phyloP scores from a whole-genome alignment of 139 green algal genomes.

The Chlorella sp. region DNA sequence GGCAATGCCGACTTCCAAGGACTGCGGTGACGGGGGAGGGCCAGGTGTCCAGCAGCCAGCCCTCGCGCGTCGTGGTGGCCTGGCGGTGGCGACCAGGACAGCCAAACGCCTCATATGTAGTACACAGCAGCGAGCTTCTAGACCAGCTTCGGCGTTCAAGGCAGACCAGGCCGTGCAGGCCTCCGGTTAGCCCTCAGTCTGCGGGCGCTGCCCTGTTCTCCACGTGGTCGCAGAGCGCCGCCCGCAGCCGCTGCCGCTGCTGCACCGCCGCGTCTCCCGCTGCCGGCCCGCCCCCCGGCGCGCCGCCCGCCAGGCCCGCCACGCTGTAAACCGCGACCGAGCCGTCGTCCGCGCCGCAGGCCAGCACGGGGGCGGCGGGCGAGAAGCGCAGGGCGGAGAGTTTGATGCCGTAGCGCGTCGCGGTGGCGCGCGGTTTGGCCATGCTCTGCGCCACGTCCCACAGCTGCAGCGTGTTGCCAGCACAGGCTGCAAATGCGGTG shows the following conservation, averaged over 20 bases:
- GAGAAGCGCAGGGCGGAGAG: slow-evolving; percentile 66
- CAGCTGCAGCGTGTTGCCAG: slow-evolving; percentile 72
- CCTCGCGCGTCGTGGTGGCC: too few relatives aligned
- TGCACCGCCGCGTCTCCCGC: too few relatives aligned
- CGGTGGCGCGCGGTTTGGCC: slow-evolving; percentile 54
- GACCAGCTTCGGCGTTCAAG: neutral
- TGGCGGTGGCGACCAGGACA: too few relatives aligned
- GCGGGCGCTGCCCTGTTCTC: neutral
- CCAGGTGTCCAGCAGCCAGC: neutral
- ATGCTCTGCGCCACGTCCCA: slow-evolving; percentile 80
- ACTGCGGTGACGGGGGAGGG: slow-evolving; percentile 2
- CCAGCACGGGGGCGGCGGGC: slow-evolving; percentile 56
- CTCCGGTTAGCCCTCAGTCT: neutral
- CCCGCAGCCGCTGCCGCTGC: slow-evolving; percentile 18
- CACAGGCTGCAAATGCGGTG: slow-evolving; percentile 81
- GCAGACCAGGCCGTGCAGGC: neutral
- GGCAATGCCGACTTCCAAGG: slow-evolving; percentile 38
- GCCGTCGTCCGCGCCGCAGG: slow-evolving; percentile 63
- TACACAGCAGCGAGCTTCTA: neutral
- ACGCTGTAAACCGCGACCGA: slow-evolving; percentile 58
- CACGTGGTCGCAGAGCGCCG: slow-evolving; percentile 7
- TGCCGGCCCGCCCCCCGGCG: too few relatives aligned
- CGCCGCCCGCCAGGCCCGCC: neutral
- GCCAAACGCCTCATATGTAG: neutral
- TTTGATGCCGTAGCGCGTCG: slow-evolving; percentile 27